These are phyloP conservation scores for Saturnispora silvae DNA, from an alignment of 805 yeast species.

Conservation along the genomic window DNA sequence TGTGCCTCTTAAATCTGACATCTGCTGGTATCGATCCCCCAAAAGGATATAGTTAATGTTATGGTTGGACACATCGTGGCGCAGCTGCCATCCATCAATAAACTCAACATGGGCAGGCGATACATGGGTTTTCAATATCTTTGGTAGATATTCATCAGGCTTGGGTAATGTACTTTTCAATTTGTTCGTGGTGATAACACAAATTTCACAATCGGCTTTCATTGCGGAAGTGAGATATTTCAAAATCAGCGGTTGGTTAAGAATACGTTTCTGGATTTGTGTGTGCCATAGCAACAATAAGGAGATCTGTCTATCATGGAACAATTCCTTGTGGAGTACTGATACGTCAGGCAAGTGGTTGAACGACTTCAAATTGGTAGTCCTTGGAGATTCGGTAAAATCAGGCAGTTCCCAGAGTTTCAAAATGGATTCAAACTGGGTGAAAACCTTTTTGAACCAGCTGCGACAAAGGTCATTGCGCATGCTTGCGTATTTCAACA, in stretches of 20 bases:
- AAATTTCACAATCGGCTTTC: slow-evolving; percentile 15
- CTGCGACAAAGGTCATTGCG: slow-evolving; percentile 23
- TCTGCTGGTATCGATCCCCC: slow-evolving; percentile 15
- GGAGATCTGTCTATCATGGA: slow-evolving; percentile 22
- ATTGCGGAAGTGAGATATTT: slow-evolving; percentile 9
- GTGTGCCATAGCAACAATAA: slow-evolving; percentile 23
- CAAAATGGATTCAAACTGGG: slow-evolving; percentile 10
- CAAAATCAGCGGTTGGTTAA: slow-evolving; percentile 18
- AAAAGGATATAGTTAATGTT: slow-evolving; percentile 23
- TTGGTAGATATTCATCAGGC: slow-evolving; percentile 7
- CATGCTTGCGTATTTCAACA: slow-evolving; percentile 23
- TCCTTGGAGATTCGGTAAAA: background rate
- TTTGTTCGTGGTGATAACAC: slow-evolving; percentile 21
- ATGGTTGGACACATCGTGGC: slow-evolving; percentile 21
- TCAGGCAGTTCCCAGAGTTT: slow-evolving; percentile 12
- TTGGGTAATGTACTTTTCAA: slow-evolving; percentile 14
- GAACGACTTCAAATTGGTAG: background rate
- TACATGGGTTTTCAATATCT: slow-evolving; percentile 14
- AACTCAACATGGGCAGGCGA: slow-evolving; percentile 23
- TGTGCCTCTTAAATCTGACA: slow-evolving; percentile 18
- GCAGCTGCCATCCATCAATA: slow-evolving; percentile 26
- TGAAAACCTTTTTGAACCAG: slow-evolving; percentile 21
- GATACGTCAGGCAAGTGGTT: slow-evolving; percentile 14
- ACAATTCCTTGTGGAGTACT: slow-evolving; percentile 14
- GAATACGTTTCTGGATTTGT: slow-evolving; percentile 21